Percentiles rank a stretch among this genome's conserved stretches.
phyloP scores from a whole-genome alignment of 345 rosid species.

The Geranium rotundifolium region DNA sequence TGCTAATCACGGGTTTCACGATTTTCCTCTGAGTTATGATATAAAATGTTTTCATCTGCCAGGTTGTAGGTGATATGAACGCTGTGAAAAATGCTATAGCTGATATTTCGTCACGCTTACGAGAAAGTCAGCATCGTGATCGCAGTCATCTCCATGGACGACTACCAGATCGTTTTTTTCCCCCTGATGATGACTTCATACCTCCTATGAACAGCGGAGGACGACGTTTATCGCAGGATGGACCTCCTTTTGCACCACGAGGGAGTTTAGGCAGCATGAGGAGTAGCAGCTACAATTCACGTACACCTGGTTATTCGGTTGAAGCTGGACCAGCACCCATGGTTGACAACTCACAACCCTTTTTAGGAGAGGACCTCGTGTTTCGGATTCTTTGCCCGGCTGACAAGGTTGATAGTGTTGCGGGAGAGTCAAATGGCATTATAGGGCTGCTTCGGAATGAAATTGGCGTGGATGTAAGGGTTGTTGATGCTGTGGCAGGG shows the following conservation, averaged over 20 bases:
- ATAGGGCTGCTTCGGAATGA: conserved; percentile 77
- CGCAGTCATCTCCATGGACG: conserved; percentile 73
- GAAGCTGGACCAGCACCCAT: conserved; percentile 37
- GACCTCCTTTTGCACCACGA: conserved; percentile 42
- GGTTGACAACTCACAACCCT: conserved; percentile 47
- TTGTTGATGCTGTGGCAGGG: conserved; percentile 67
- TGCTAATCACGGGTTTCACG: too few relatives aligned
- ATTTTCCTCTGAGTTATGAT: not conserved
- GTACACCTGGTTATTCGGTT: conserved; percentile 33
- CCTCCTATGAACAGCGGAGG: conserved; percentile 40
- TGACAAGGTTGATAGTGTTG: conserved; percentile 56
- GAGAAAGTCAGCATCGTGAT: conserved; percentile 98
- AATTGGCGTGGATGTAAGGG: conserved; percentile 80
- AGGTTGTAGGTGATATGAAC: conserved; percentile 81
- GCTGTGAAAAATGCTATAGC: conserved; percentile 74
- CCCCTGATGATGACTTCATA: conserved; percentile 61
- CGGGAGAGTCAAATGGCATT: conserved; percentile 71
- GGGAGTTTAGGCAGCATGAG: conserved; percentile 36
- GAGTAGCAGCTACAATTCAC: conserved; percentile 40
- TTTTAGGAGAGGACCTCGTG: conserved; percentile 68
- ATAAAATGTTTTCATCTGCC: conserved; percentile 12
- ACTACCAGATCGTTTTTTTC: conserved; percentile 49
- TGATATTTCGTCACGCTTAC: conserved; percentile 65
- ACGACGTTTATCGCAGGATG: conserved; percentile 50
- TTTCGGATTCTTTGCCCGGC: conserved; percentile 86